Evolutionary conservation across 2,329 filamentous ascomycete genomes (phyloP).

Genomic region (Claviceps arundinis): DNA sequence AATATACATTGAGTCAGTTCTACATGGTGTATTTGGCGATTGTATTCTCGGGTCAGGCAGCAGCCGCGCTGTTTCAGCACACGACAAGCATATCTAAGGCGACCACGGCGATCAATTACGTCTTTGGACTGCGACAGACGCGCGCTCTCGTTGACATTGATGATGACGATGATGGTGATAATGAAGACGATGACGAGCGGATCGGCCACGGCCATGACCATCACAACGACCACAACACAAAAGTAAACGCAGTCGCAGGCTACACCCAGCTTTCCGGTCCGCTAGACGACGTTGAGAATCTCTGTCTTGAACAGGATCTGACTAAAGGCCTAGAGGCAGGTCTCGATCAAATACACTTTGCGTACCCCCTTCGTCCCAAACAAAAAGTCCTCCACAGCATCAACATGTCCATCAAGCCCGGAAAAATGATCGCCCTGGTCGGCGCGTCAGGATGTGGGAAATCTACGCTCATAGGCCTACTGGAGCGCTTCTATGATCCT

Average conservation of each 20-base stretch:
- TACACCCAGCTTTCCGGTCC: neutral
- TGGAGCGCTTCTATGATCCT: conserved; percentile 15
- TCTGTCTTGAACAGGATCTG: conserved; percentile 12
- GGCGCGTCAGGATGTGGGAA: conserved; percentile 12
- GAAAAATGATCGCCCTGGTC: conserved; percentile 2
- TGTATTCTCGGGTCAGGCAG: conserved; percentile 31
- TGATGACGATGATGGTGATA: conserved; percentile 3
- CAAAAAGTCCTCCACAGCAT: conserved; percentile 25
- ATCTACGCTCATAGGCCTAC: conserved; percentile 16
- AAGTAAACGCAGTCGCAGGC: conserved; percentile 10
- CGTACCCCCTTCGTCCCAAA: conserved; percentile 35
- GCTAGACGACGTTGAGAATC: neutral
- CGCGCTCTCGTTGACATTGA: conserved; percentile 18
- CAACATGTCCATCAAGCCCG: conserved; percentile 24
- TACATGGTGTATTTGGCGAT: conserved; percentile 39
- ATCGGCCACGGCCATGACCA: neutral
- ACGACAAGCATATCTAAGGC: conserved; percentile 39
- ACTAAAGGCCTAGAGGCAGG: conserved; percentile 21
- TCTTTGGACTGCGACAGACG: conserved; percentile 26
- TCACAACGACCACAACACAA: conserved; percentile 3
- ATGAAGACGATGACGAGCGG: neutral
- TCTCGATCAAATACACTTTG: conserved; percentile 40
- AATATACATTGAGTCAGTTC: conserved; percentile 33
- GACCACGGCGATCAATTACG: conserved; percentile 33
- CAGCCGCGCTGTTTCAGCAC: conserved; percentile 28